phyloP scores from a whole-genome alignment of 2,329 filamentous ascomycete genomes.

The Venturia nashicola region DNA sequence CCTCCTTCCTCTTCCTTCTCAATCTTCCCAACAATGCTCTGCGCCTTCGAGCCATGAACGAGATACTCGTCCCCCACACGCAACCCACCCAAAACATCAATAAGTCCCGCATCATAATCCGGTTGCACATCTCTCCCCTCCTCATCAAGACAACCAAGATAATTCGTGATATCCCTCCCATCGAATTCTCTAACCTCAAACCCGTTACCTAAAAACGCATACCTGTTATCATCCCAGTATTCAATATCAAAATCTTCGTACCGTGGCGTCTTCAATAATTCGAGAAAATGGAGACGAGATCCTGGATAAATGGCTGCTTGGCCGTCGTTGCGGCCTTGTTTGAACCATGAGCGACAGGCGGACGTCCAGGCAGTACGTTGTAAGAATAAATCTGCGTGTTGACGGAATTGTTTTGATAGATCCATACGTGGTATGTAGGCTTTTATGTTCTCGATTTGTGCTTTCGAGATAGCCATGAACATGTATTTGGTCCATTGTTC shows the following conservation, averaged over 20 bases:
- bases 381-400: constrained; percentile 29
- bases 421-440: constrained; percentile 24
- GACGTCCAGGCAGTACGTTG: constrained; percentile 25
- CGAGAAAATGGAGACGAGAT: constrained; percentile 25
- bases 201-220: constrained; percentile 31
- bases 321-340: constrained; percentile 23
- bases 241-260: constrained; percentile 32
- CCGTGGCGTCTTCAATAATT: constrained; percentile 23
- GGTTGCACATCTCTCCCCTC: constrained; percentile 28
- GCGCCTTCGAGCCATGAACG: background rate
- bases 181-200: constrained; percentile 34
- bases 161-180: constrained; percentile 35
- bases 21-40: background rate
- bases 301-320: constrained; percentile 29
- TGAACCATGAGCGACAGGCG: constrained; percentile 24
- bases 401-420: constrained; percentile 22
- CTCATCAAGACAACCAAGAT: constrained; percentile 28
- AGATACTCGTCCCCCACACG: constrained; percentile 14
- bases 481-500: constrained; percentile 29
- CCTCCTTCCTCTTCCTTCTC: background rate
- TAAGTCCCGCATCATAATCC: constrained; percentile 26
- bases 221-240: constrained; percentile 27
- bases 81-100: constrained; percentile 24
- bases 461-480: constrained; percentile 26
- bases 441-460: constrained; percentile 30